phyloP scores from a whole-genome alignment of 2,329 filamentous ascomycete genomes.

The Sarocladium oryzae region DNA sequence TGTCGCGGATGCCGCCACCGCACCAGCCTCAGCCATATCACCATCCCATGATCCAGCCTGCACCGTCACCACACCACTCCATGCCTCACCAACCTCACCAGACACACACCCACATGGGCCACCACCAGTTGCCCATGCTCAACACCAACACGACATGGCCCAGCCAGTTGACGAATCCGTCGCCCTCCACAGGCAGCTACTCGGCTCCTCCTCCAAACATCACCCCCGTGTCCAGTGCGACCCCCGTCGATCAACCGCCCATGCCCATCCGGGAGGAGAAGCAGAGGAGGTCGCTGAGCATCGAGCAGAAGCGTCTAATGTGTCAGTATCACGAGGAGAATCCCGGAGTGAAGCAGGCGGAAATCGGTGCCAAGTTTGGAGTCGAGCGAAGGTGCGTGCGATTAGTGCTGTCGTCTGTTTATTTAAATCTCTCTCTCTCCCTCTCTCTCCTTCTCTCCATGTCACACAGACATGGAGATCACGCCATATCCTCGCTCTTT shows the following conservation, averaged over 20 bases:
- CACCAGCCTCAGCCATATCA: constrained; percentile 15
- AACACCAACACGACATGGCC: constrained; percentile 59
- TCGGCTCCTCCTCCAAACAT: constrained; percentile 53
- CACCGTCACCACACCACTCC: constrained; percentile 25
- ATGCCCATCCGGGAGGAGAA: constrained; percentile 42
- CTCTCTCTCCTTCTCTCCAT: constrained; percentile 10
- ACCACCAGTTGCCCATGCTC: constrained; percentile 57
- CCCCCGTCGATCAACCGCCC: constrained; percentile 26
- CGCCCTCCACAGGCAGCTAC: constrained; percentile 40
- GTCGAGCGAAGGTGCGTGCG: constrained; percentile 82
- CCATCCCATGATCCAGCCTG: constrained; percentile 26
- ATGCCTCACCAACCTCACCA: constrained; percentile 7
- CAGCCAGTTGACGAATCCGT: constrained; percentile 71
- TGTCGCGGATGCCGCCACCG: constrained; percentile 50
- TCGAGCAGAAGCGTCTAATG: constrained; percentile 86
- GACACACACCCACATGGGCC: constrained; percentile 13
- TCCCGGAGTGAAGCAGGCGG: constrained; percentile 86
- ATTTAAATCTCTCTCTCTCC: constrained; percentile 24
- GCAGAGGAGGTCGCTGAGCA: constrained; percentile 80
- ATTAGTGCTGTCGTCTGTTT: not conserved
- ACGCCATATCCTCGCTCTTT: too few relatives aligned
- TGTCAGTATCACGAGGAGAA: constrained; percentile 90
- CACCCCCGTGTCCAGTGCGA: constrained; percentile 49
- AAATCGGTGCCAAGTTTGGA: constrained; percentile 92
- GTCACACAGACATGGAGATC: too few relatives aligned